Base-by-base conservation (phyloP, 2,329 filamentous ascomycete genomes). In the Diaporthe eres region DNA sequence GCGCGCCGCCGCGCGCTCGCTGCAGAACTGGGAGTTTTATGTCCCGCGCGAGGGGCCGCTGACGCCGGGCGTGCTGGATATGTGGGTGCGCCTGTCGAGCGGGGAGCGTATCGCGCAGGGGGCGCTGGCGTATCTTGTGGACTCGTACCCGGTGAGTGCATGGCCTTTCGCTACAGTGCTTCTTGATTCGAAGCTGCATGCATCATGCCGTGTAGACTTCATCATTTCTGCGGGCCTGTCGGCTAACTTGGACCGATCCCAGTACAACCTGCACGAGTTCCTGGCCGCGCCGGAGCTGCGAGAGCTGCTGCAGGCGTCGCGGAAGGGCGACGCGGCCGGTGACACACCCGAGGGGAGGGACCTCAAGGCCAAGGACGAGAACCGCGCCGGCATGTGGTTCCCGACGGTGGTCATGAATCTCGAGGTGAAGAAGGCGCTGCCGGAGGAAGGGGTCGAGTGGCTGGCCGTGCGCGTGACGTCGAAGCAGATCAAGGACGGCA, bases 331-430 rank as follows among this genome's bases (percentile, higher is more conserved):
- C 5, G 60, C 34, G 10, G 57, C 34, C 12, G 57, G 57, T 13
- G 4, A 61, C 22, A 61, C 57, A 0, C 15, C 34, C 10, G 34
- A 61, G 22, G 34, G 10, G 12, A 61, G 4, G 13, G 34, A 39
- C 1, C 12, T 61, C 34, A 57, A 37, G 34, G 25, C 49, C 6
- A 47, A 44, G 22, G 49, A 57, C 37, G 47, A 65, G 31, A n/a
- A 44, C n/a, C 60, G 60, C 13, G 71, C 71, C 17, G 58, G 44
- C 12, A 53, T 91, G 79, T 95, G 94, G 94, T 95, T 94, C 81
- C 94, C 94, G 0, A 97, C 94, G 0, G 83, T 97, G 1, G 85
- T 92, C 25, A 84, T 97, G 81, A 95, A 94, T 81, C 80, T 97
- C 31, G 94, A 97, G 77, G 86, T 95, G 53, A 97, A 96, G 86